Base-by-base conservation (phyloP, 305 asterid species). In the Fraxinus latifolia region DNA sequence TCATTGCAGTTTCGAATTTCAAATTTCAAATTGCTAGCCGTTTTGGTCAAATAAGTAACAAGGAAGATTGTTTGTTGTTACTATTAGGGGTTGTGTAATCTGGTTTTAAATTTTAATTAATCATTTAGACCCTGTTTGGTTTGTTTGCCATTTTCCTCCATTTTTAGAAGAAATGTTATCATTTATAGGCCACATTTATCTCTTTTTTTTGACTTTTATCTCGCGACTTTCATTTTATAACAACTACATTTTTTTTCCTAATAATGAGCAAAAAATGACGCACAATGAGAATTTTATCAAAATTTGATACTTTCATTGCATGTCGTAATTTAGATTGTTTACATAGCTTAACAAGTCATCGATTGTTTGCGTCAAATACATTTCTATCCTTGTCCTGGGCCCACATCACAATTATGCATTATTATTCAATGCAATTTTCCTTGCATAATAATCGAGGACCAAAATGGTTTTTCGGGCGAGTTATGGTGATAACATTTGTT, bases 21-120 rank as follows among this genome's bases (percentile, higher is more conserved):
- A 82, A 88, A 88, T 72, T 88, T 86, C 80, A 79, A 88, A 86
- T 62, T 73, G 25, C 29, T 21, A 37, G 29, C 32, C 70, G 70
- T 60, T 53, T 53, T 53, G 65, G 65, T 53, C 65, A 53, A 53
- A 53, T n/a, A n/a, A 53, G 23, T 15, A 53, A 15, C 6, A 53
- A 5, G 1, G 3, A 53, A 53, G 65, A 5, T 53, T n/a, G 62
- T 47, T 47, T 14, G 58, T 47, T 14, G 58, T 47, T 3, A 47
- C 58, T 4, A 47, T 44, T 12, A 12, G n/a, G 55, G 3, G 44
- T 39, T 8, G 53, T 44, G 58, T 47, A 14, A 47, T 47, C 58
- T 47, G 58, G 2, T 47, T 14, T 44, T 12, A 44, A 44, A 11
- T 42, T 42, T 11, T 42, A 39, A 39, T 39, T 9, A 39, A 11